A percentile compares a stretch with the other conserved stretches of the same genome.
phyloP scores from a whole-genome alignment of 352 stramenopile species.

The Phytophthora sojae region DNA sequence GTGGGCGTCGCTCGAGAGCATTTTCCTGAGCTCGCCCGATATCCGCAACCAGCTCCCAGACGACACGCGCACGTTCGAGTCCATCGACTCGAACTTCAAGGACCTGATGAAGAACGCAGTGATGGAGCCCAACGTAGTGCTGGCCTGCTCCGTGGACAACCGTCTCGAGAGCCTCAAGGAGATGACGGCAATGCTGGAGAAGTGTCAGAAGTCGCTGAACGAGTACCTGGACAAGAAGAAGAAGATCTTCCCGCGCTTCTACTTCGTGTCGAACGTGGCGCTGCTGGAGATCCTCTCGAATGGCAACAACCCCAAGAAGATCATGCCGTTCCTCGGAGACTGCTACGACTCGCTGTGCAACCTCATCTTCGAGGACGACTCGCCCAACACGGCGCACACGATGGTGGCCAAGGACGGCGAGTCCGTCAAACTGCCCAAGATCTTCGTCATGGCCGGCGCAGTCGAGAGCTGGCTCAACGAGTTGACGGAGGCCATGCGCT shows the following conservation, averaged over 20 bases:
- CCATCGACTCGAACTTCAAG: constrained; percentile 92
- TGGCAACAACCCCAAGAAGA: constrained; percentile 96
- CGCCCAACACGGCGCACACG: constrained; percentile 79
- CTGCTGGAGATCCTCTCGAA: constrained; percentile 90
- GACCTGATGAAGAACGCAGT: constrained; percentile 91
- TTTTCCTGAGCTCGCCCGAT: constrained; percentile 90
- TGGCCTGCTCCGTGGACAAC: constrained; percentile 79
- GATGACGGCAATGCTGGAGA: constrained; percentile 90
- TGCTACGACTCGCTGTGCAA: constrained; percentile 97
- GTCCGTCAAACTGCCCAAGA: constrained; percentile 63
- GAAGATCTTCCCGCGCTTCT: constrained; percentile 92
- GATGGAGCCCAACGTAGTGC: constrained; percentile 86
- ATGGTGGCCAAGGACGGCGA: constrained; percentile 90
- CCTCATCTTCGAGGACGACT: constrained; percentile 82
- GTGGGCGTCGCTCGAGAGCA: constrained; percentile 89
- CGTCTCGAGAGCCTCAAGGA: constrained; percentile 86
- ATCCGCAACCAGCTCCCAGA: constrained; percentile 90
- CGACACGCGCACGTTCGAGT: constrained; percentile 88
- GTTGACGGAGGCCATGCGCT: constrained; percentile 86
- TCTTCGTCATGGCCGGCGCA: constrained; percentile 86
- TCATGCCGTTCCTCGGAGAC: constrained; percentile 97
- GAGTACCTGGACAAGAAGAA: constrained; percentile 94
- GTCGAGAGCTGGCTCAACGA: constrained; percentile 91
- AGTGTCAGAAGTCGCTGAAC: constrained; percentile 90
- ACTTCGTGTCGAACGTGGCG: constrained; percentile 91